Conservation (phyloP, 2,329 filamentous ascomycete species). For the Ophiostoma montium region DNA sequence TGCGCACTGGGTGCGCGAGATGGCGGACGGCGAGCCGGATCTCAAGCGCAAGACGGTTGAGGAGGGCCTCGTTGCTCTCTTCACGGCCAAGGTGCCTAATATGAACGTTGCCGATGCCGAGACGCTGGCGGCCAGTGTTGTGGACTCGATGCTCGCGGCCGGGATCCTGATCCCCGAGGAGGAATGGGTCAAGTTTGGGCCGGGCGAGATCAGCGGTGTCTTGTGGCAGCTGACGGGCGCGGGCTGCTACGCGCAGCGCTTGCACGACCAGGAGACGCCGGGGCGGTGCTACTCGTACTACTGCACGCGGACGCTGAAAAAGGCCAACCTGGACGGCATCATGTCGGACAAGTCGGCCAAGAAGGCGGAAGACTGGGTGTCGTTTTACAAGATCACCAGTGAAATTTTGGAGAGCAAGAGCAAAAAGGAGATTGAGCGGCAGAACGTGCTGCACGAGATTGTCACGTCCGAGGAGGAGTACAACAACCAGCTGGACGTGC, state of each 20-base stretch:
- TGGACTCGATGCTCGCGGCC: constrained; percentile 64
- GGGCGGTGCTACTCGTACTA: constrained; percentile 87
- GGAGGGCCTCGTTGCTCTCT: constrained; percentile 76
- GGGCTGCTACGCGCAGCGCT: constrained; percentile 76
- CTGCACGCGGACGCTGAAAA: constrained; percentile 87
- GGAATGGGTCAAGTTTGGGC: constrained; percentile 92
- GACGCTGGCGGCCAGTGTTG: constrained; percentile 62
- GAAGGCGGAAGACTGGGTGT: constrained; percentile 74
- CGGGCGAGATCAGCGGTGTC: constrained; percentile 70
- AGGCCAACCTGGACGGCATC: constrained; percentile 73
- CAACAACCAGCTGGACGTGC: constrained; percentile 76
- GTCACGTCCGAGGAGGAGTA: constrained; percentile 85
- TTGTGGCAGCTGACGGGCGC: constrained; percentile 83
- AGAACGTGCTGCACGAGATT: constrained; percentile 92
- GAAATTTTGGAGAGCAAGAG: constrained; percentile 56
- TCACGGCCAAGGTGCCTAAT: constrained; percentile 88
- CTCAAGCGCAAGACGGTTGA: constrained; percentile 72
- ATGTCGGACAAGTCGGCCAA: constrained; percentile 53
- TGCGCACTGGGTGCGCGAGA: constrained; percentile 69
- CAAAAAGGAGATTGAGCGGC: constrained; percentile 81
- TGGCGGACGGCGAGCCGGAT: constrained; percentile 85
- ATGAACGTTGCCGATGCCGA: constrained; percentile 98
- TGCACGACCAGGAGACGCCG: constrained; percentile 56
- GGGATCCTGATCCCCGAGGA: constrained; percentile 75
- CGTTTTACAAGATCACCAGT: constrained; percentile 73